Evolutionary conservation across 495 filamentous ascomycete species (phyloP).

Genomic region (Jackrogersella minutella): DNA sequence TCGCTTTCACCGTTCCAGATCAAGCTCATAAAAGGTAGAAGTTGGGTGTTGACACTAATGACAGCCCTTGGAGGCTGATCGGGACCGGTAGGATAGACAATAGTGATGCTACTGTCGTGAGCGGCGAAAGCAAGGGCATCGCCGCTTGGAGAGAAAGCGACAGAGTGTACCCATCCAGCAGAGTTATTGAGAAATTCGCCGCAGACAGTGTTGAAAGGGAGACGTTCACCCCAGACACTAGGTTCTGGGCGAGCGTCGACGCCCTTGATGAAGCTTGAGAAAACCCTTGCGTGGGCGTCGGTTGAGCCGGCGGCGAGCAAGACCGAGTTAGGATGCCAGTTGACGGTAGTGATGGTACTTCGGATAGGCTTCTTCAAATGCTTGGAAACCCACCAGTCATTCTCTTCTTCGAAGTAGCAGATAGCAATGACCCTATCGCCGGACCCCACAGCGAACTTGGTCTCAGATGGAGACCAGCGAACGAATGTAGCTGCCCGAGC

Average conservation of each 20-base stretch:
- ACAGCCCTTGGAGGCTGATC: conserved; percentile 91
- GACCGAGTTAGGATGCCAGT: conserved; percentile 97
- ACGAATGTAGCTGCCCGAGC: conserved; percentile 97
- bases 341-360: conserved; percentile 90
- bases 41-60: conserved; percentile 84
- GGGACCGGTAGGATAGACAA: conserved; percentile 92
- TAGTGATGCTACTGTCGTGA: conserved; percentile 94
- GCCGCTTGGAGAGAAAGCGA: conserved; percentile 89
- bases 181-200: conserved; percentile 95
- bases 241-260: conserved; percentile 87
- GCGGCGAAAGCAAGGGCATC: conserved; percentile 89
- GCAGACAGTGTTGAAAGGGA: conserved; percentile 98
- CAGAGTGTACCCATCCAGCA: conserved; percentile 93
- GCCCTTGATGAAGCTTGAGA: conserved; percentile 95
- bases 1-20: conserved; percentile 93
- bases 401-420: conserved; percentile 98
- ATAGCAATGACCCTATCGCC: conserved; percentile 95
- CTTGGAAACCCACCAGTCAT: conserved; percentile 99
- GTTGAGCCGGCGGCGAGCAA: conserved; percentile 93
- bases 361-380: conserved; percentile 98
- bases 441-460: conserved; percentile 96
- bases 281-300: conserved; percentile 95
- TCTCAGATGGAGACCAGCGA: conserved; percentile 95
- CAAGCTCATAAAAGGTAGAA: conserved; percentile 88
- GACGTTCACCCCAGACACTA: conserved; percentile 89